Evolutionary conservation across 768 basidiomycete species (phyloP), one percentile per base, ranked within the genome.

Genomic region (Arthromyces matolae): DNA sequence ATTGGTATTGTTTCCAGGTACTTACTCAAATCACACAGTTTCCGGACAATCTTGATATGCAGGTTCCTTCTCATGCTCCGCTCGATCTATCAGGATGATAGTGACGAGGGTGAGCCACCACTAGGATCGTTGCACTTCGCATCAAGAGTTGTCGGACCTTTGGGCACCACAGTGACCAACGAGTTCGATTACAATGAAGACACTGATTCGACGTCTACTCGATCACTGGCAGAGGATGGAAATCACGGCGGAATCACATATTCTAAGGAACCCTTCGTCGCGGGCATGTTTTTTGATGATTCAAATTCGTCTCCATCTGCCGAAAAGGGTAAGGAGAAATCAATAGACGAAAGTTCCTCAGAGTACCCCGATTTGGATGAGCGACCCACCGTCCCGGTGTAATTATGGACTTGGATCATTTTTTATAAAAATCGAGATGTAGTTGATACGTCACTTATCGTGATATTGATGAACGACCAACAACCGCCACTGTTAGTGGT

Each of bases 41-140:
- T 67, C 49, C 61, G 65, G 23, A 67, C 64, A 14, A 67, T 67
- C 29, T 61, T 67, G 23, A 67, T 67, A 36, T 65, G 64, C 51
- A 62, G 64, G 19, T 67, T 67, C 52, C 56, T 67, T 8, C 51
- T 65, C 2, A 63, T 57, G 51, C 61, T 67, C 18, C 55, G 60
- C 0, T 52, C 56, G 1, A 59, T 67, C 25, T 63, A 62, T 32
- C 59, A 53, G 36, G 57, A 54, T 29, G 58, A 60, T 1, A 42
- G 45, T 12, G 56, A 50, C 2, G 53, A 51, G 9, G 42, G 45
- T 2, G 44, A 52, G 28, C 35, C 52, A 8, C 51, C 45, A 9
- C 27, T 54, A 14, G 56, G 54, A 10, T 49, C 60, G 2, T 47
- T 60, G 16, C 50, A 48, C 8, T 64, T 64, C 36, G 53, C 53